Base-by-base conservation (phyloP, 2,329 filamentous ascomycete genomes). In the Pestalotiopsis sp. region DNA sequence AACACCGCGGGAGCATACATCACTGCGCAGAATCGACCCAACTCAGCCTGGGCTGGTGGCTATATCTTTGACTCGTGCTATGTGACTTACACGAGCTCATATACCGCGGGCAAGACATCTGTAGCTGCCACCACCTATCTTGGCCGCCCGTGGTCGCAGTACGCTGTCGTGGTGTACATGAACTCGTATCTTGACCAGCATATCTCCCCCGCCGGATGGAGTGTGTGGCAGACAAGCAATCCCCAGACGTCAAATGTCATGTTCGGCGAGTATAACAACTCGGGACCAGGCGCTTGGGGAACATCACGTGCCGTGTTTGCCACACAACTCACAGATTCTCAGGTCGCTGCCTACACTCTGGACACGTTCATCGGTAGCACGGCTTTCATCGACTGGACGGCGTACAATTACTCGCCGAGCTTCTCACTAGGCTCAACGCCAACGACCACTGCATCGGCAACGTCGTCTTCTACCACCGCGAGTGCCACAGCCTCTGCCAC, bases 261-360 rank as follows among this genome's bases (percentile, higher is more conserved):
- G 36, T 91, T 87, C 70, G 86, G 79, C 9, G 90, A 92, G 80
- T 91, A 86, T 73, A 78, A 73, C 23, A 92, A 92, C 77, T 83
- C 83, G 1, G 90, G 90, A 1, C 75, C 80, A 39, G 90, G 90
- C 2, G 81, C 89, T 3, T 77, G 78, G 27, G 87, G 88, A 0
- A 83, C 25, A 61, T 36, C 59, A 20, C 80, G 89, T 65, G 88
- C 86, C 9, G 80, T 77, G 36, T 84, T 82, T 67, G 72, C 80
- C 6, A 81, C 79, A 12, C 78, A 80, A 14, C 69, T 81, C 64
- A 79, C 77, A 1, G 75, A 73, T 6, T 67, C 75, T 14, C 76
- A 81, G 66, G 81, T 78, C 9, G 70, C 76, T 4, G 67, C 74
- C 2, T 83, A 83, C 66, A 76, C 74, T 3, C 71, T 84, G 45